Percentiles rank a stretch among this genome's conserved stretches.
Conservation (phyloP, 495 filamentous ascomycete species). For the Chaetomium cochliodes region DNA sequence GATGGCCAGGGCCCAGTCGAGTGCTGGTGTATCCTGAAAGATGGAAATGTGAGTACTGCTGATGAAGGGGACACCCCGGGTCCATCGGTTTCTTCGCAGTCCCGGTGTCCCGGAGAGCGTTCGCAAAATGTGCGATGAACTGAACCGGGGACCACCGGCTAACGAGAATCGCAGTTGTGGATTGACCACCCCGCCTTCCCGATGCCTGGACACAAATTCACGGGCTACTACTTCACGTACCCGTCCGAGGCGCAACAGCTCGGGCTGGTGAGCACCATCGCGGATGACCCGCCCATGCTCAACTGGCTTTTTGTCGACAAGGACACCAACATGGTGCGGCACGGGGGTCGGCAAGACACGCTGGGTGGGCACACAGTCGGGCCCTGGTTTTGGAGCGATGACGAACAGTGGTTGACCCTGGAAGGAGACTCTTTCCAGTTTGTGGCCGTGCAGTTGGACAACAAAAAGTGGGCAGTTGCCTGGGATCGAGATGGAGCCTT, state of each 20-base stretch:
- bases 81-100: not conserved
- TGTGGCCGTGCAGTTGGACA: slow-evolving; percentile 44
- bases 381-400: slow-evolving; percentile 57
- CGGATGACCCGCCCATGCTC: slow-evolving; percentile 59
- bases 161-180: slow-evolving; percentile 38
- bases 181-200: slow-evolving; percentile 47
- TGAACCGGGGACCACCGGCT: not conserved
- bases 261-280: slow-evolving; percentile 58
- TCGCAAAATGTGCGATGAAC: not conserved
- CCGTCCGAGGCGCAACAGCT: slow-evolving; percentile 55
- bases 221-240: slow-evolving; percentile 61
- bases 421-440: slow-evolving; percentile 44
- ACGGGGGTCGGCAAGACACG: slow-evolving; percentile 51
- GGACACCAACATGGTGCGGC: slow-evolving; percentile 54
- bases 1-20: slow-evolving; percentile 40
- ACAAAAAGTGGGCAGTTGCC: slow-evolving; percentile 47
- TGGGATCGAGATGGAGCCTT: slow-evolving; percentile 42
- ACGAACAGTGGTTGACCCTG: slow-evolving; percentile 55
- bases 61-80: not conserved
- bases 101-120: not conserved
- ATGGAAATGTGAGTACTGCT: slow-evolving; percentile 48
- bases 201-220: slow-evolving; percentile 53
- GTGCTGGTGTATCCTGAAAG: slow-evolving; percentile 44
- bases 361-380: slow-evolving; percentile 50
- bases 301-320: slow-evolving; percentile 66